Base-by-base conservation (phyloP, 495 filamentous ascomycete species). In the Daldinia caldariorum region DNA sequence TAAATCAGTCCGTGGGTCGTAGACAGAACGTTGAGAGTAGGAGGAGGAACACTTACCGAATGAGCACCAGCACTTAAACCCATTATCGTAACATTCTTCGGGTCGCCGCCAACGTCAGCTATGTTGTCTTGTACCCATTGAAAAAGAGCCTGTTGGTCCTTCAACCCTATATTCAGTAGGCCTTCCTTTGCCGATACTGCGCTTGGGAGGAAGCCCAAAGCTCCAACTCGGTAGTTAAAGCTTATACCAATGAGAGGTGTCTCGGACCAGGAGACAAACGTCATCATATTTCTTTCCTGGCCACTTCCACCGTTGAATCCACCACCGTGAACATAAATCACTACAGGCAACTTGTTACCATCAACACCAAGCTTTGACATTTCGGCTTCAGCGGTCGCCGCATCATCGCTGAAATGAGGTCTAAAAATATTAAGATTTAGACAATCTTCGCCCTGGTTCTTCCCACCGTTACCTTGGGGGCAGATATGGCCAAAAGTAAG, bases 1-100 rank as follows among this genome's bases (percentile, higher is more conserved):
- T 39, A 12, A 7, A 14, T 37, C 47, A 57, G 47, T 45, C 10
- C n/a, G 9, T 13, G 18, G 12, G 14, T n/a, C 14, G 16, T 7
- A 35, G 6, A 35, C 9, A 35, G 34, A 43, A 45, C 3, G 13
- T 59, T 22, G 26, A 3, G 26, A 18, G n/a, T n/a, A n/a, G 35
- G 6, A 43, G 8, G 37, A 13, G 1, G 39, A 18, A 7, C 9
- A 59, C 77, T 83, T 69, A 84, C 85, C 49, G 88, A 89, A 74
- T 90, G 89, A 34, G 88, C 86, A 29, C 90, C 90, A 37, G 90
- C 90, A 67, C 87, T 90, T 55, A 87, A 80, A 7, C 90, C 90
- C 73, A 89, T 85, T 38, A 92, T 76, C 0, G 89, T 91, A 37
- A 92, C 84, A 63, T 89, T 85, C 10, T 83, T 77, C 1, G 82